Evolutionary conservation across 345 rosid species (phyloP), one percentile per base, ranked within the genome.

Genomic region (Gossypium turneri): DNA sequence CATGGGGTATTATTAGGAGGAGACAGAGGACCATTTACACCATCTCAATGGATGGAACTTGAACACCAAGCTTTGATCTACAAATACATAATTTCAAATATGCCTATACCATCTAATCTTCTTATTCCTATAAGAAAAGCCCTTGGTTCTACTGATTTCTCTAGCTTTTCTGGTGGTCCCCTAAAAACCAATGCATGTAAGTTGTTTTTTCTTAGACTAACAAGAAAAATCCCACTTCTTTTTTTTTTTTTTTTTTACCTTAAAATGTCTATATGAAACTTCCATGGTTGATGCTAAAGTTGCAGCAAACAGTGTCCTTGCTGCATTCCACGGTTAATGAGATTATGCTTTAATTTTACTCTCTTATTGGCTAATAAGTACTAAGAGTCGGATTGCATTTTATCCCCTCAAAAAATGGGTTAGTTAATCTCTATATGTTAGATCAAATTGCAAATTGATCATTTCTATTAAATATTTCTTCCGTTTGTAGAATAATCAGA

Each of bases 21-120:
- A 12, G 67, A 76, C 0, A 80, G 86, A 82, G 91, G 91, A 12
- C 88, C 90, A 25, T 89, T 88, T 29, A 88, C 92, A 55, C 85
- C 83, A 57, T 85, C 89, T 20, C 98, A 94, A 77, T 92, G 97
- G 97, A 88, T 88, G 82, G 98, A 94, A 85, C 82, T 94, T 19
- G 97, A 92, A 82, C 97, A 92, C 76, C 98, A 94, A 79, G 97
- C 97, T 13, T 82, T 92, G 90, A 92, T 94, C 89, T 92, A 86
- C 83, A 92, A 90, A 78, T 89, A 89, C 83, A 86, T 94, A 51
- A 83, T 82, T 74, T 87, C 97, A 50, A 90, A 90, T 78, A 84
- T 86, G 7, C 97, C 98, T 73, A 81, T 94, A 53, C 98, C 98
- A 3, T 81, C 92, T 75, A 81, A 81, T 73, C 88, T 94, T 44